Base-by-base conservation (phyloP, 768 basidiomycete species). In the Boletus edulis region DNA sequence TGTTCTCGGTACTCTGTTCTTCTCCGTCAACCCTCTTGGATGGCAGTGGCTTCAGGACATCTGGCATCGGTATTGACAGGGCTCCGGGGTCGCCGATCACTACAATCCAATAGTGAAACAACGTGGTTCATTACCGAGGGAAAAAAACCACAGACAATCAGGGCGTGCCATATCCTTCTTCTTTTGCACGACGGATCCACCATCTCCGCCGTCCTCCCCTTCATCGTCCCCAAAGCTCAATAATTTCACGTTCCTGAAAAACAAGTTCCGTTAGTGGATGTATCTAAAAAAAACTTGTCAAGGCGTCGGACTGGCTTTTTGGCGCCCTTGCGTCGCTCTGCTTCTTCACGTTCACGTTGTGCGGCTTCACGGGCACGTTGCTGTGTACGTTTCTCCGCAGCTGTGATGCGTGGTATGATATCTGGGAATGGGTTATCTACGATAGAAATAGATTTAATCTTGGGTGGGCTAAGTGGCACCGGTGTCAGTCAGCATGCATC, bases 331-430 rank as follows among this genome's bases (percentile, higher is more conserved):
- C 84, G 78, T 37, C 84, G 79, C 56, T 81, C 78, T 35, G 78
- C 81, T 60, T 91, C 89, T 62, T 92, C 91, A n/a, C 89, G 75
- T 67, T 93, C 89, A 48, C 81, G 78, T 62, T 86, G 86, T 1
- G 82, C 85, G 57, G 84, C 79, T 65, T 92, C 86, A 39, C 84
- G 81, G 3, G 95, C 96, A 51, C 81, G 80, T 57, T 87, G 87
- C 67, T 99, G 97, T 0, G 78, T 86, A 39, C 86, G 81, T 58
- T 89, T 87, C 73, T 98, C 97, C 3, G 85, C 92, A 1, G 94
- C 94, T 1, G 97, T 99, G 56, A 98, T 99, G 24, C 97, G 86
- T 5, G 96, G 96, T 37, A 94, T 81, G 60, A 98, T 97, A 66
- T 98, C 95, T 51, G 87, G 83, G 68, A 97, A 98, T 0, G 97